A percentile compares a stretch with the other conserved stretches of the same genome.
phyloP scores from a whole-genome alignment of 148 eudicot genomes.

The Diospyros kaki region DNA sequence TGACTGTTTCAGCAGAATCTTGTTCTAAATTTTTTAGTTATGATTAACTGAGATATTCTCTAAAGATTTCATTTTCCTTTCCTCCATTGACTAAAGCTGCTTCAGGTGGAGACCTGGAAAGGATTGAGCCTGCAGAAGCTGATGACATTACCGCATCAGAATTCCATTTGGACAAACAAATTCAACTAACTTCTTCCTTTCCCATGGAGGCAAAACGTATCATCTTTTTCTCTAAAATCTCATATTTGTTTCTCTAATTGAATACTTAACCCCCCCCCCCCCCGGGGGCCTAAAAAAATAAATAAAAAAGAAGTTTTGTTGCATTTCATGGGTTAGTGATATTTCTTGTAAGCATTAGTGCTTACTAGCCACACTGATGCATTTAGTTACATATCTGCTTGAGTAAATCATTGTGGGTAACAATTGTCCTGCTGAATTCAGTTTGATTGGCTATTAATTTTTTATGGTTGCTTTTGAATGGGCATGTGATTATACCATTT shows the following conservation, averaged over 20 bases:
- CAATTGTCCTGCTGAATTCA: neutral
- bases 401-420: neutral
- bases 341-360: neutral
- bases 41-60: too few species aligned
- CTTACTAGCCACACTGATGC: neutral
- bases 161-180: constrained; percentile 20
- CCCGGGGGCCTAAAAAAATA: too few species aligned
- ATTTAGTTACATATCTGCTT: neutral
- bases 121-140: constrained; percentile 20
- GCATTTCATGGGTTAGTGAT: neutral
- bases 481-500: too few species aligned
- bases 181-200: constrained; percentile 16
- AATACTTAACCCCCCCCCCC: neutral
- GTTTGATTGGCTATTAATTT: neutral
- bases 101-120: constrained; percentile 27
- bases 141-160: constrained; percentile 26
- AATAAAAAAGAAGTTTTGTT: too few species aligned
- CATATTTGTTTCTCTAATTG: neutral
- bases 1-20: constrained; percentile 5
- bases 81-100: constrained; percentile 27
- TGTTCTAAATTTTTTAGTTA: neutral
- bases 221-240: constrained; percentile 4
- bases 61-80: constrained; percentile 20
- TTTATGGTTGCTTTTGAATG: neutral
- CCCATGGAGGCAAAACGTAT: constrained; percentile 30